Evolutionary conservation across 495 filamentous ascomycete species (phyloP), one percentile per base, ranked within the genome.

Genomic region (Chaetomium tenue): DNA sequence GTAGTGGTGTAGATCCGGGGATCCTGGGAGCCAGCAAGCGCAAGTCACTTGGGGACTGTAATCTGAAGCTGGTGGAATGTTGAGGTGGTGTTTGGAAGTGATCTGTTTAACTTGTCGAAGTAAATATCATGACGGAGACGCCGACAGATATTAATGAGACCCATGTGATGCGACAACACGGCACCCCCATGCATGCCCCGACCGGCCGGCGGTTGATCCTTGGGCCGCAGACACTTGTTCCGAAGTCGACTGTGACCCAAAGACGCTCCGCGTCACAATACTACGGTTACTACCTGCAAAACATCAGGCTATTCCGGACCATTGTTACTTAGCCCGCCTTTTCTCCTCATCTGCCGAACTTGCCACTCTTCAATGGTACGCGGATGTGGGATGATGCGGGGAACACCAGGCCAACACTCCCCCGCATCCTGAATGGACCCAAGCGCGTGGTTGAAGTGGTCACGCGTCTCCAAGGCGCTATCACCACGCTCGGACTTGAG

Each of bases 291-390:
- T 13, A 40, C n/a, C 33, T 51, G 60, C 55, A 15, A 37, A 58
- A 59, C 37, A 52, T 65, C 58, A 60, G 37, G 22, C 56, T 67
- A 59, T 46, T 51, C 58, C 51, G 44, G 44, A 20, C 40, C 50
- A 57, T 25, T 16, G 47, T 46, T 16, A 25, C 47, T 44, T 40
- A 13, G 22, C 33, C 37, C 61, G 25, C 20, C 23, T 30, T 44
- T 55, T 52, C 50, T 47, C 30, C 47, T 61, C 48, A 67, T 67
- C 61, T 64, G 65, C 65, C 65, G 65, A 39, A 50, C 37, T 11
- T 61, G 57, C 13, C 55, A 20, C 16, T 25, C 3, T 47, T 26
- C 46, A 23, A 18, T 30, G 5, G 12, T 3, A 8, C 18, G 37
- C 44, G 26, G n/a, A 51, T 60, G 25, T 50, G 58, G 26, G 30